A percentile compares a stretch with the other conserved stretches of the same genome.
phyloP scores from a whole-genome alignment of 352 stramenopile species.

The Pythium utonaiense region DNA sequence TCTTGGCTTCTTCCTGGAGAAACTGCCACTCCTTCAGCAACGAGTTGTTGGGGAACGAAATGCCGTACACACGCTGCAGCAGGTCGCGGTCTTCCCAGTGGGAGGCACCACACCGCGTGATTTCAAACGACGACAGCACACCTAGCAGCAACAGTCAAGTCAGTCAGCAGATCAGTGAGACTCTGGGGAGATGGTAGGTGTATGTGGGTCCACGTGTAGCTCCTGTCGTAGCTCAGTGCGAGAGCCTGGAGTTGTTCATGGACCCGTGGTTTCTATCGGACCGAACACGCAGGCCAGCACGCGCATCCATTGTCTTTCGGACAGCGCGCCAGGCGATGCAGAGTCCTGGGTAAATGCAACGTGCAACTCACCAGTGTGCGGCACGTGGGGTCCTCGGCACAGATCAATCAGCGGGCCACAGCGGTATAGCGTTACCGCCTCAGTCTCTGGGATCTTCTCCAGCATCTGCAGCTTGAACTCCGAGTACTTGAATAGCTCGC shows the following conservation, averaged over 20 bases:
- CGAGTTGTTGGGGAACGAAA: conserved; percentile 91
- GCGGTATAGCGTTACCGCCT: conserved; percentile 95
- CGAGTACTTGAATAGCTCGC: conserved; percentile 90
- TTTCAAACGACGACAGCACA: conserved; percentile 92
- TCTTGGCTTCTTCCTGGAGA: conserved; percentile 94
- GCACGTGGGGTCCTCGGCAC: conserved; percentile 95
- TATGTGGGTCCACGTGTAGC: conserved; percentile 84
- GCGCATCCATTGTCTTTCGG: neutral
- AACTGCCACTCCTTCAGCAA: conserved; percentile 87
- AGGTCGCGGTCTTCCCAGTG: conserved; percentile 90
- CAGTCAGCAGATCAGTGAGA: neutral
- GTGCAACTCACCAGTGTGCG: conserved; percentile 86
- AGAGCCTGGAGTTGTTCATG: conserved; percentile 74
- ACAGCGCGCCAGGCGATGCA: neutral
- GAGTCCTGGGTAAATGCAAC: conserved; percentile 17
- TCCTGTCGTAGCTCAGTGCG: conserved; percentile 52
- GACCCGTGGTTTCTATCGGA: conserved; percentile 42
- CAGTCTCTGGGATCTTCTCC: conserved; percentile 94
- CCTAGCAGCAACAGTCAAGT: conserved; percentile 27
- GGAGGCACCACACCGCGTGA: conserved; percentile 93
- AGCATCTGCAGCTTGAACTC: conserved; percentile 97
- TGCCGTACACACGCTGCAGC: conserved; percentile 96
- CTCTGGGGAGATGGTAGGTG: no score
- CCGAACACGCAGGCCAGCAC: conserved; percentile 2
- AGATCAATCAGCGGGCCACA: conserved; percentile 98